Evolutionary conservation across 495 filamentous ascomycete genomes (phyloP).

Genomic region (Parathielavia appendiculata): DNA sequence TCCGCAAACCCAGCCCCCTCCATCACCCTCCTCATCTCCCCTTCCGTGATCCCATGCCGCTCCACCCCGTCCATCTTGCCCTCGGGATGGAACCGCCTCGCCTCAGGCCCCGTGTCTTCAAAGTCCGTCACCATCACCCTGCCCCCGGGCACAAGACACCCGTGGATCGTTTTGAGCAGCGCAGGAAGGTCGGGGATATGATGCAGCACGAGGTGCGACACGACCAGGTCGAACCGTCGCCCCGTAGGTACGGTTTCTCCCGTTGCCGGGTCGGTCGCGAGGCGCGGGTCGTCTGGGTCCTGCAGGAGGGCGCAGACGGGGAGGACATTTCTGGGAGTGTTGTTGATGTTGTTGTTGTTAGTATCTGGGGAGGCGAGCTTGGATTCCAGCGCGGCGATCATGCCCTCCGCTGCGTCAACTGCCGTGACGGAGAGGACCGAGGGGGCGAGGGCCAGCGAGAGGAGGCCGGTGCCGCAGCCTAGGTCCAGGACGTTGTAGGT

Average conservation of each 20-base stretch:
- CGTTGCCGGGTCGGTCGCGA: conserved; percentile 18
- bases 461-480: conserved; percentile 53
- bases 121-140: conserved; percentile 51
- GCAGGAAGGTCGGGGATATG: conserved; percentile 44
- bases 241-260: neutral
- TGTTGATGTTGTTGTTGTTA: neutral
- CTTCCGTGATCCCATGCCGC: conserved; percentile 46
- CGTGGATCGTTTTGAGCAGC: conserved; percentile 40
- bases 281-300: conserved; percentile 25
- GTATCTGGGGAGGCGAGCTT: conserved; percentile 28
- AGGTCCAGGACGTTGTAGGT: conserved; percentile 48
- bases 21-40: conserved; percentile 38
- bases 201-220: conserved; percentile 51
- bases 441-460: conserved; percentile 46
- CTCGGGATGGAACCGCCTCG: conserved; percentile 47
- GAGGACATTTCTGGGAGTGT: conserved; percentile 19
- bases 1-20: conserved; percentile 44
- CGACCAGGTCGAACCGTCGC: conserved; percentile 43
- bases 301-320: conserved; percentile 20
- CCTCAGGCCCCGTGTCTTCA: conserved; percentile 52
- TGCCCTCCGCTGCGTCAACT: conserved; percentile 48
- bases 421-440: conserved; percentile 40
- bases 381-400: conserved; percentile 45
- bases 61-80: conserved; percentile 49
- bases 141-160: conserved; percentile 41